These are phyloP conservation scores for Micractinium conductrix DNA, from an alignment of 139 green algal species.

Conservation along the genomic window DNA sequence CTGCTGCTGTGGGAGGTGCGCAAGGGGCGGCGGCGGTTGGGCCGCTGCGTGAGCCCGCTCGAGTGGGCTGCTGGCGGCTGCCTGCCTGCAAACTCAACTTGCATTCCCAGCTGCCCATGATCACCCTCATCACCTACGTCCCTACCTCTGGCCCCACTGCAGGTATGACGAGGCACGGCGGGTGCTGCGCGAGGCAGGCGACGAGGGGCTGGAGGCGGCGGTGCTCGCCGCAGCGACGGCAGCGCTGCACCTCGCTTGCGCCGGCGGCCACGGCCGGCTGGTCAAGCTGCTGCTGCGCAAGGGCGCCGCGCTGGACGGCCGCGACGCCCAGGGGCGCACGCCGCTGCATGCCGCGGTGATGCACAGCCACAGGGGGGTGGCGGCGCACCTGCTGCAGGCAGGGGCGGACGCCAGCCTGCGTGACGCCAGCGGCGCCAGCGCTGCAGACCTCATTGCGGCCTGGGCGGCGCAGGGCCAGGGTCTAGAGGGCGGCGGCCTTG, in stretches of 20 bases:
- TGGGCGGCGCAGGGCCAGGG: neutral
- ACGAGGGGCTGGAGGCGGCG: conserved; percentile 5
- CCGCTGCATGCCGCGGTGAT: conserved; percentile 26
- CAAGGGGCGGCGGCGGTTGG: neutral
- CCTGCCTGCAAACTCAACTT: neutral
- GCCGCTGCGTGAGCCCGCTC: neutral
- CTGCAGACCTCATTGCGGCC: neutral
- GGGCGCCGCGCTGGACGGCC: conserved; percentile 30
- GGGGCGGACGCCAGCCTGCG: neutral
- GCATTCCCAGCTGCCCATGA: neutral
- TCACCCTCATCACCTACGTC: neutral
- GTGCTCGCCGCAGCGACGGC: conserved; percentile 35
- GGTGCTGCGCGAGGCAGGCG: neutral
- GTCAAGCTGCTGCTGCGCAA: conserved; percentile 43
- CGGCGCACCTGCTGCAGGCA: conserved; percentile 7
- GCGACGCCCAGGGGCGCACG: conserved; percentile 33
- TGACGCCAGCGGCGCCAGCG: neutral
- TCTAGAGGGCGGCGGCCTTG: no score
- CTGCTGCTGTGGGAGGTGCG: conserved; percentile 14
- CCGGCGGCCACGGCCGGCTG: conserved; percentile 25
- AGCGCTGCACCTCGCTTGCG: conserved; percentile 44
- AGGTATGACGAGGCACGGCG: conserved; percentile 34
- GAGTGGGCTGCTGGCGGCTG: neutral
- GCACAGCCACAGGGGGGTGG: neutral
- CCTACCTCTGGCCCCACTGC: no score